phyloP scores from a whole-genome alignment of 345 rosid genomes.

The Eucalyptus erythrocorys region DNA sequence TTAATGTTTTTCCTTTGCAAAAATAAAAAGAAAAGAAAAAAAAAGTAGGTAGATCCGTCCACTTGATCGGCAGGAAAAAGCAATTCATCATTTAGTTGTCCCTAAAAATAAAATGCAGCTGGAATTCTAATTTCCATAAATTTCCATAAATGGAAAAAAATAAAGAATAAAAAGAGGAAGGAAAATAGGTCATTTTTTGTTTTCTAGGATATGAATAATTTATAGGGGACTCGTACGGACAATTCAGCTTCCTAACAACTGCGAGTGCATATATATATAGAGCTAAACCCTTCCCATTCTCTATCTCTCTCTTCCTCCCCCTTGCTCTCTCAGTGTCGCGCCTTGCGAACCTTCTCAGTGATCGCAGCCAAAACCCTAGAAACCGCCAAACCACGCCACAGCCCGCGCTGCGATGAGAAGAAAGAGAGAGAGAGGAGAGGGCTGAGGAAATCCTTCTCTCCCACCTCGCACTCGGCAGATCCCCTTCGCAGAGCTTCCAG shows the following conservation, averaged over 20 bases:
- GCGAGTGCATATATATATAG: not conserved
- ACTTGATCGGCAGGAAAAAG: not conserved
- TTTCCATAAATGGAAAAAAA: not conserved
- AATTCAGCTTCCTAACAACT: not conserved
- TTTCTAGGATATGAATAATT: not conserved
- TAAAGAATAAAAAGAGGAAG: not conserved
- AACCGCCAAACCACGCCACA: constrained; percentile 1
- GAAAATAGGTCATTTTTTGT: not conserved
- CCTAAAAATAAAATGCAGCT: not conserved
- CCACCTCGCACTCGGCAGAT: not conserved
- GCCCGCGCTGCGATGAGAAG: not conserved
- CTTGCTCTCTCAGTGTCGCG: not conserved
- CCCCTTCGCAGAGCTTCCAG: not conserved
- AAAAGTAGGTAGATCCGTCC: not conserved
- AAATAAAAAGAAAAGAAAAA: not conserved
- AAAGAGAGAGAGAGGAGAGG: not conserved
- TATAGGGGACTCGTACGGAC: not conserved
- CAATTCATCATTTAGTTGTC: not conserved
- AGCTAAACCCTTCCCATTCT: not conserved
- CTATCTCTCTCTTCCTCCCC: not conserved
- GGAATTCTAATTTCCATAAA: not conserved
- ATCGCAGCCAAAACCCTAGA: constrained; percentile 39
- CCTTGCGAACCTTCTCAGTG: not conserved
- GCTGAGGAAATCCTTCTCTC: not conserved
- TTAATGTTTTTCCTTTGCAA: not conserved